phyloP scores from a whole-genome alignment of 768 basidiomycete genomes.

The Flagelloscypha sp. region DNA sequence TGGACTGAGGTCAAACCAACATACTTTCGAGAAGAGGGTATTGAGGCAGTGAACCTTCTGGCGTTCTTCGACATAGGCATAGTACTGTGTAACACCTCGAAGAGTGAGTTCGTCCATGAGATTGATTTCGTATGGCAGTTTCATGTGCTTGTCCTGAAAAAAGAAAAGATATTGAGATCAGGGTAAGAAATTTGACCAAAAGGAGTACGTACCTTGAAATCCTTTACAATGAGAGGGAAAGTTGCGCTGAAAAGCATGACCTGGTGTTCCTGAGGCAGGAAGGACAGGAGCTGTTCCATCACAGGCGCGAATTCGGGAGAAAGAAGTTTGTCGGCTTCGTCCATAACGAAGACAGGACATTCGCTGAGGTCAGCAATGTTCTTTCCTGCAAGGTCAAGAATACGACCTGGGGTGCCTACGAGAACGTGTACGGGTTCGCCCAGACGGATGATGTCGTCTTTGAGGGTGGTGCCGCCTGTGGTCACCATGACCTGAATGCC shows the following conservation, averaged over 20 bases:
- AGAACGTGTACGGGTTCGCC: slow-evolving; percentile 89
- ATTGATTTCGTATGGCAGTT: slow-evolving; percentile 92
- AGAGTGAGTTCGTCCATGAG: slow-evolving; percentile 99
- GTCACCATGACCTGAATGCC: slow-evolving; percentile 97
- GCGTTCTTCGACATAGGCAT: slow-evolving; percentile 97
- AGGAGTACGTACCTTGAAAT: slow-evolving; percentile 73
- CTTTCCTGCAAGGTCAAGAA: slow-evolving; percentile 91
- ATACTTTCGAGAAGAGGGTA: slow-evolving; percentile 96
- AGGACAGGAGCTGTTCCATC: slow-evolving; percentile 89
- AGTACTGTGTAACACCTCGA: slow-evolving; percentile 98
- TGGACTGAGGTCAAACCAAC: slow-evolving; percentile 8
- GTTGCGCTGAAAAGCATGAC: slow-evolving; percentile 99
- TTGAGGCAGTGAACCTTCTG: slow-evolving; percentile 99
- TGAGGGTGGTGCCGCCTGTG: slow-evolving; percentile 94
- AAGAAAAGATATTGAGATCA: slow-evolving; percentile 10
- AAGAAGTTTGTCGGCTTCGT: slow-evolving; percentile 97
- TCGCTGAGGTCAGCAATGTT: slow-evolving; percentile 88
- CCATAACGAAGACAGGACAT: slow-evolving; percentile 98
- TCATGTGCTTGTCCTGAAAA: slow-evolving; percentile 89
- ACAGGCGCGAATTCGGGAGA: slow-evolving; percentile 97
- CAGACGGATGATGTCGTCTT: slow-evolving; percentile 94
- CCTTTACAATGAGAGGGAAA: slow-evolving; percentile 98
- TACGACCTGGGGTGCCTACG: slow-evolving; percentile 94
- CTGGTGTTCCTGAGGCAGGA: slow-evolving; percentile 79
- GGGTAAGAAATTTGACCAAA: not conserved